phyloP scores from a whole-genome alignment of 345 rosid species.

The Sonneratia caseolaris region DNA sequence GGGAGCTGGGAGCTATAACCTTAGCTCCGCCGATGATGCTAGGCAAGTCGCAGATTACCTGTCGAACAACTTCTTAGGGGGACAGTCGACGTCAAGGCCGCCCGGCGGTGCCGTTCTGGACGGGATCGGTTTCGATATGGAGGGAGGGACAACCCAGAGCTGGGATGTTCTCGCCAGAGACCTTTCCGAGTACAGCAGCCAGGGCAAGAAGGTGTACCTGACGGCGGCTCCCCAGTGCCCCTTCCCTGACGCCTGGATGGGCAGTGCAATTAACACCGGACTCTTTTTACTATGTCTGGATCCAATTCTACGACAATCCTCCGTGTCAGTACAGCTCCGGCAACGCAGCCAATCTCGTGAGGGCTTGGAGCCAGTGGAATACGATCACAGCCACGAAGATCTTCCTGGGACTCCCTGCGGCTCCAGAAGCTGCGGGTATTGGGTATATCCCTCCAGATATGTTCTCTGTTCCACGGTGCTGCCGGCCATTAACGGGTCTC shows the following conservation, averaged over 20 bases:
- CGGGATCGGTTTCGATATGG: slow-evolving; percentile 18
- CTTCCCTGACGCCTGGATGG: slow-evolving; percentile 11
- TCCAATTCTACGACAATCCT: slow-evolving; percentile 23
- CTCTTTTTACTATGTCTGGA: slow-evolving; percentile 19
- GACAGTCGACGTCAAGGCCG: background rate
- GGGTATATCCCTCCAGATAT: slow-evolving; percentile 7
- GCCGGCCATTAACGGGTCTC: slow-evolving; percentile 3
- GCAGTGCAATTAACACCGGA: background rate
- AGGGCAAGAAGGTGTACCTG: background rate
- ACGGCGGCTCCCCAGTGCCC: slow-evolving; percentile 11
- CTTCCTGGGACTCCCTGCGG: slow-evolving; percentile 14
- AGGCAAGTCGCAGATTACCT: background rate
- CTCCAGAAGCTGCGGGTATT: slow-evolving; percentile 7
- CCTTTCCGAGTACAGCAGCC: slow-evolving; percentile 2
- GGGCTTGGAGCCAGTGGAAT: slow-evolving; percentile 8
- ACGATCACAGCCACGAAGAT: background rate
- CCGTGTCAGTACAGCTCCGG: slow-evolving; percentile 12
- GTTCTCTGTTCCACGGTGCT: slow-evolving; percentile 6
- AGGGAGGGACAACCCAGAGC: slow-evolving; percentile 3
- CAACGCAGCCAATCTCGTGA: background rate
- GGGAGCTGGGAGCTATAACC: background rate
- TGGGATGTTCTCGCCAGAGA: slow-evolving; percentile 10
- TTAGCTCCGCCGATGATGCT: background rate
- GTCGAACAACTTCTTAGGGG: slow-evolving; percentile 5
- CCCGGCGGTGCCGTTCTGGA: slow-evolving; percentile 9